Base-by-base conservation (phyloP, 495 filamentous ascomycete species). In the Hyaloscypha hepaticicola region DNA sequence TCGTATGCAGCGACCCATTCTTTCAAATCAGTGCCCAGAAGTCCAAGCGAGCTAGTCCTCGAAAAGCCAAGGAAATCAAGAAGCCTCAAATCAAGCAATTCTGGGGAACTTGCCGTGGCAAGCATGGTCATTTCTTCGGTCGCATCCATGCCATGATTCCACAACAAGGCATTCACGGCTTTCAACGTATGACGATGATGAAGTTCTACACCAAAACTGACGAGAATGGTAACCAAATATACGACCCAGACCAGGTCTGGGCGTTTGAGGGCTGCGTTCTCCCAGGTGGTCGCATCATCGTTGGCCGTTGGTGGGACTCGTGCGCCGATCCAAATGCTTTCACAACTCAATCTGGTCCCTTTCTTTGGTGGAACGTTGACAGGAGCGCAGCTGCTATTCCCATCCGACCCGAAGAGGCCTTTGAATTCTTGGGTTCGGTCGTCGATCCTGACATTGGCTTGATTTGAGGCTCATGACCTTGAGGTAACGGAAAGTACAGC, bases 341-440 rank as follows among this genome's bases (percentile, higher is more conserved):
- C 49, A 26, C 12, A 21, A 55, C 38, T 51, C 65, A 34, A 24
- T 73, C 70, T 19, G 84, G 84, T 1, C 84, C 82, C 5, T 86
- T 85, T 63, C 79, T 86, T 49, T 82, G 81, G 59, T 86, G 83
- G 84, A 79, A 78, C 45, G 73, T 79, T 19, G 72, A 75, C n/a
- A 24, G 60, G 14, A 57, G 69, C 26, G 58, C 22, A 26, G 55
- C 49, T 4, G 22, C 38, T 27, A n/a, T 33, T 3, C 56, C 68
- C 25, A 63, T 69, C 56, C 0, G 34, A 5, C 6, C 6, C 21
- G 41, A 60, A n/a, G 68, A 70, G 12, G 55, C 64, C 7, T 50
- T 64, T 8, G 31, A 61, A 6, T 70, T 70, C 56, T 41, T 69
- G 14, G 50, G 56, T 21, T 22, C 16, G 28, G 11, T 66, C 22